phyloP scores from a whole-genome alignment of 441 rosid species.

The Corymbia citriodora region DNA sequence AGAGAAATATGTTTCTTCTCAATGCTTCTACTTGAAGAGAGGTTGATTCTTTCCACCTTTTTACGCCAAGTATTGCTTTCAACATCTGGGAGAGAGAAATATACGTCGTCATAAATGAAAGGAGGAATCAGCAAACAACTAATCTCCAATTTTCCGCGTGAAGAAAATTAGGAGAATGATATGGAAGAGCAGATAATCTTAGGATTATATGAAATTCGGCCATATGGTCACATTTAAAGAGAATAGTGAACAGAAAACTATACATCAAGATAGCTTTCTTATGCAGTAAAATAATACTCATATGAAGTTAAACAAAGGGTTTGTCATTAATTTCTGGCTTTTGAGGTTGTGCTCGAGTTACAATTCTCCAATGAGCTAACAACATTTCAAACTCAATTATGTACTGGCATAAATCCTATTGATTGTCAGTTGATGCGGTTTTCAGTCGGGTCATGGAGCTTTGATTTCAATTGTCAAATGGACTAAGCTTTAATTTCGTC shows the following conservation, averaged over 20 bases:
- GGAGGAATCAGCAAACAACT: not conserved
- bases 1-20: not conserved
- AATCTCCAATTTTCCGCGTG: too few relatives aligned
- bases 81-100: not conserved
- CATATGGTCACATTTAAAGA: not conserved
- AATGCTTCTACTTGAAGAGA: not conserved
- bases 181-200: not conserved
- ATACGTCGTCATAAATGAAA: not conserved
- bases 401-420: not conserved
- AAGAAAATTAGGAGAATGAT: too few relatives aligned
- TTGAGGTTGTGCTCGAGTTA: not conserved
- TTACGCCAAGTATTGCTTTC: not conserved
- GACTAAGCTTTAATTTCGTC: not conserved
- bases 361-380: not conserved
- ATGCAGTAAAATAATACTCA: not conserved
- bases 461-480: not conserved
- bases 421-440: not conserved
- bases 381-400: not conserved
- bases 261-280: not conserved
- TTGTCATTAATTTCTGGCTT: not conserved
- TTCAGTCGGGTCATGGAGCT: not conserved
- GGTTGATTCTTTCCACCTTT: not conserved
- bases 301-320: not conserved
- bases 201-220: not conserved
- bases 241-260: not conserved